Percentiles rank a stretch among this genome's conserved stretches.
These are phyloP conservation scores for Solanum tacnaense DNA, from an alignment of 257 asterid genomes.

Conservation along the genomic window DNA sequence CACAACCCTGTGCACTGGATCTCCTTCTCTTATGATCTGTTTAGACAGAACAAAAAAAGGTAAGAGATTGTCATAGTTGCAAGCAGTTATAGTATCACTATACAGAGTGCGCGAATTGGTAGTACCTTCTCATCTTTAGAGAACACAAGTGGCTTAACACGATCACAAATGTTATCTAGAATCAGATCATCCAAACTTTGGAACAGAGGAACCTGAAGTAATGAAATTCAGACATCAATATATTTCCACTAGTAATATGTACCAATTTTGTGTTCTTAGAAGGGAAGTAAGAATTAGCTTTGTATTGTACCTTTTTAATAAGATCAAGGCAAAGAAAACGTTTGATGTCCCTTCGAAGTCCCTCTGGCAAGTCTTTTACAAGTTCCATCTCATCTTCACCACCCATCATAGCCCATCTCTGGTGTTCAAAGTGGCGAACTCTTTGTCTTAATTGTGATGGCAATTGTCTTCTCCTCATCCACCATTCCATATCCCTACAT, in stretches of 20 bases:
- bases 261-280: neutral
- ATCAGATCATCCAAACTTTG: slow-evolving; percentile 80
- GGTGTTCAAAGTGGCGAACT: slow-evolving; percentile 76
- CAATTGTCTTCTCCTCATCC: slow-evolving; percentile 91
- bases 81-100: neutral
- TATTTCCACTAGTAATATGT: neutral
- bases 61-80: neutral
- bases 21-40: slow-evolving; percentile 91
- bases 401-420: slow-evolving; percentile 58
- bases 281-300: neutral
- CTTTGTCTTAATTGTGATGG: slow-evolving; percentile 69
- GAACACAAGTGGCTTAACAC: slow-evolving; percentile 74
- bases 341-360: slow-evolving; percentile 86
- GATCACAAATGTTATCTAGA: slow-evolving; percentile 93
- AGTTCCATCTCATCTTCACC: slow-evolving; percentile 83
- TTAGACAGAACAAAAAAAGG: neutral
- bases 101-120: neutral
- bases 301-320: slow-evolving; percentile 51
- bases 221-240: neutral
- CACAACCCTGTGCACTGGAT: slow-evolving; percentile 65
- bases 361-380: slow-evolving; percentile 71
- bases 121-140: slow-evolving; percentile 87
- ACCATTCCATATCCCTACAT: slow-evolving; percentile 95
- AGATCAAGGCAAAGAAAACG: slow-evolving; percentile 83
- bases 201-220: slow-evolving; percentile 68